Evolutionary conservation across 192 early-diverging fungal genomes (phyloP), one percentile per base, ranked within the genome.

Genomic region (Rhizophlyctis rosea): DNA sequence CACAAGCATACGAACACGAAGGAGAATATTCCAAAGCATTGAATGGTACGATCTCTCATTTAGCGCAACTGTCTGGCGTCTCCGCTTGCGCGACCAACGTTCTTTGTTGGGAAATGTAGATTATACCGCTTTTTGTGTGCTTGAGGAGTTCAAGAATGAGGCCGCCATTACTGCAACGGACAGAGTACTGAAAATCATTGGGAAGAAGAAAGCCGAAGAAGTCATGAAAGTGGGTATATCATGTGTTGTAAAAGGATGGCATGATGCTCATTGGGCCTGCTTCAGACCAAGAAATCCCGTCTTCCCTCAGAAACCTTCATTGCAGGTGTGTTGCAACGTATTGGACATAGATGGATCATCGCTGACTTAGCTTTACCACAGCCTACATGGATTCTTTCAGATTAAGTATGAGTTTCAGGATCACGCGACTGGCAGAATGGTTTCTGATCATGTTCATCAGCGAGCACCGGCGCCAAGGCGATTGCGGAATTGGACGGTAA

Each of bases 311-410:
- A 82, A 68, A 93, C 92, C 34, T 98, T 96, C 70, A 90, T 96
- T 16, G 57, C n/a, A n/a, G n/a, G n/a, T 56, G n/a, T n/a, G n/a
- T n/a, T n/a, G n/a, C n/a, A n/a, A n/a, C 13, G 31, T 16, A 56
- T 61, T 44, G 18, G 33, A 27, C 23, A 27, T 57, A n/a, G 49
- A 16, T 67, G 34, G 30, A 23, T 67, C 68, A 80, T n/a, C n/a
- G n/a, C n/a, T n/a, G n/a, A n/a, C n/a, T n/a, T n/a, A n/a, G n/a
- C n/a, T n/a, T n/a, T n/a, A n/a, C n/a, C n/a, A n/a, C 79, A 31
- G 92, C 92, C 3, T 99, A 95, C 72, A 82, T 99, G 68, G 95
- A 98, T 67, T 93, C 95, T 13, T 98, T 96, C 80, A 76, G 86
- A 27, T 73, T 76, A 49, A 81, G 69, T 2, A 76, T 62, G 27